Base-by-base conservation (phyloP, 2,329 filamentous ascomycete genomes). In the Aotearoamyces nothofagi region DNA sequence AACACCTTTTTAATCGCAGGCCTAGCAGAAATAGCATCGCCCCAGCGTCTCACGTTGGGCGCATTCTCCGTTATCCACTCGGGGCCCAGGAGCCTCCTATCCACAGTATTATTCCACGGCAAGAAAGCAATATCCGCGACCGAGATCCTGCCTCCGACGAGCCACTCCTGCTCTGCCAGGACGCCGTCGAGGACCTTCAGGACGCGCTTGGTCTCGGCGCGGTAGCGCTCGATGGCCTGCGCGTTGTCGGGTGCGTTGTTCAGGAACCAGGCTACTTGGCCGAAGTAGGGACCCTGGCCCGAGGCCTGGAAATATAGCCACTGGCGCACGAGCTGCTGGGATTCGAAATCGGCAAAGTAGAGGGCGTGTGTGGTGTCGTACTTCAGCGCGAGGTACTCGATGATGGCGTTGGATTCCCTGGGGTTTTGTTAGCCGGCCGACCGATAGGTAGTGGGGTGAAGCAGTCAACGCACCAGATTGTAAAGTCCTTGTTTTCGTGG, bases 401-500 rank as follows among this genome's bases (percentile, higher is more conserved):
- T 41, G 32, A 58, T 56, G 2, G 58, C 56, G 9, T 54, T 54
- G 17, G 47, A 52, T 38, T 61, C 57, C 52, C n/a, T n/a, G n/a
- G n/a, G n/a, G n/a, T n/a, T n/a, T n/a, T n/a, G n/a, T n/a, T n/a
- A n/a, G n/a, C n/a, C n/a, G n/a, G n/a, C n/a, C n/a, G n/a, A n/a
- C n/a, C n/a, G n/a, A n/a, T n/a, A n/a, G n/a, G n/a, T n/a, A n/a
- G n/a, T n/a, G n/a, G n/a, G n/a, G n/a, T n/a, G n/a, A n/a, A n/a
- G n/a, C n/a, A n/a, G n/a, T n/a, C n/a, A n/a, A n/a, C n/a, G n/a
- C n/a, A n/a, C n/a, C 55, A 87, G 15, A 87, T 69, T 24, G 63
- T 52, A 29, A 78, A 66, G 26, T 52, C 62, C 32, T 56, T 55
- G 36, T 68, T 61, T 49, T 78, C 69, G 39, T 78, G 72, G 52